phyloP scores from a whole-genome alignment of 192 early-diverging fungal species.

The Backusella morwellensis region DNA sequence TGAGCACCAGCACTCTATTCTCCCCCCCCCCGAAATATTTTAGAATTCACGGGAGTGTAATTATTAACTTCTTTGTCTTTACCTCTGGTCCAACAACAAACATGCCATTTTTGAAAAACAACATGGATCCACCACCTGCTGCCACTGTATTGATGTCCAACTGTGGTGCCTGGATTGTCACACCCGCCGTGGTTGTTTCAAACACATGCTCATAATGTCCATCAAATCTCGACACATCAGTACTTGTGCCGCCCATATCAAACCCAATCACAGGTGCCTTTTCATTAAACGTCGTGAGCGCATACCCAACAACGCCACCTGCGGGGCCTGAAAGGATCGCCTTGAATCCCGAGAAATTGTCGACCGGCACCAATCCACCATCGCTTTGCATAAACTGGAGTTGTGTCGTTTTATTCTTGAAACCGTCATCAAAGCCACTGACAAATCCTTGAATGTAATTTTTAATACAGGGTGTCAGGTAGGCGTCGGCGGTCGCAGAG shows the following conservation, averaged over 20 bases:
- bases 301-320: conserved; percentile 87
- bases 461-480: conserved; percentile 90
- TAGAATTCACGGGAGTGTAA: neutral
- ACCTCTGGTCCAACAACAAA: conserved; percentile 90
- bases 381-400: conserved; percentile 98
- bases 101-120: conserved; percentile 92
- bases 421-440: conserved; percentile 74
- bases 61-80: neutral
- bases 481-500: conserved; percentile 88
- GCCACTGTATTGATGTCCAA: conserved; percentile 96
- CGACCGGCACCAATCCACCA: conserved; percentile 88
- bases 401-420: conserved; percentile 28
- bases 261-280: conserved; percentile 86
- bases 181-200: conserved; percentile 89
- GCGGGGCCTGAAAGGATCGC: conserved; percentile 96
- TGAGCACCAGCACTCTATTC: conserved; percentile 83
- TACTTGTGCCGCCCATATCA: conserved; percentile 93
- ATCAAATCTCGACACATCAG: conserved; percentile 91
- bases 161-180: conserved; percentile 95
- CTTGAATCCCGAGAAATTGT: conserved; percentile 80
- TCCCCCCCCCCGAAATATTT: neutral
- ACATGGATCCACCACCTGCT: conserved; percentile 90
- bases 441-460: conserved; percentile 85
- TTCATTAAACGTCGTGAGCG: conserved; percentile 48
- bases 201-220: conserved; percentile 91